Evolutionary conservation across 108 stramenopile genomes (phyloP).

Genomic region (Fistulifera pelliculosa): DNA sequence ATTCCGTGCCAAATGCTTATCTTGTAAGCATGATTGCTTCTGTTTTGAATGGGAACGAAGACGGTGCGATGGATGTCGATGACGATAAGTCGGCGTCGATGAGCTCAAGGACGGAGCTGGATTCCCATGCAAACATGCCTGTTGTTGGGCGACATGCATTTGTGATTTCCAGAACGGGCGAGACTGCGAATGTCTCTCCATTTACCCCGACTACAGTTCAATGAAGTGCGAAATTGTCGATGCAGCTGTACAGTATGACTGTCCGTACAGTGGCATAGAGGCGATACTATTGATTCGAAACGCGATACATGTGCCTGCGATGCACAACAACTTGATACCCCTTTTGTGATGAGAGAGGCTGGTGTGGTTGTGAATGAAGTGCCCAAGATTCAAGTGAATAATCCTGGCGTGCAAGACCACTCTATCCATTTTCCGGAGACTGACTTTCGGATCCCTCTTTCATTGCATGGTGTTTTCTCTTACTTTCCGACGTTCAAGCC

Average conservation of each 20-base stretch:
- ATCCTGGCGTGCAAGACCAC: conserved; percentile 5
- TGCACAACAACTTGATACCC: conserved; percentile 34
- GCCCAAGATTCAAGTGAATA: conserved; percentile 18
- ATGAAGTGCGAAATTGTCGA: conserved; percentile 16
- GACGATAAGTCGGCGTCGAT: neutral
- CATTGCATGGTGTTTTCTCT: conserved; percentile 16
- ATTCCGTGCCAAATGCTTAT: neutral
- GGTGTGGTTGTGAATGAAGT: conserved; percentile 18
- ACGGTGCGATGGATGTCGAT: neutral
- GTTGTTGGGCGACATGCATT: conserved; percentile 12
- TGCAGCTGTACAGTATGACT: conserved; percentile 13
- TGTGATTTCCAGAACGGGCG: conserved; percentile 7
- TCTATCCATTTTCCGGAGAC: conserved; percentile 3
- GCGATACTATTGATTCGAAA: conserved; percentile 18
- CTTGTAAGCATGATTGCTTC: conserved; percentile 2
- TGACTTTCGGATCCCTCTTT: conserved; percentile 13
- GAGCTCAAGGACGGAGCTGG: conserved; percentile 20
- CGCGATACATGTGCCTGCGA: conserved; percentile 24
- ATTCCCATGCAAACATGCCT: conserved; percentile 32
- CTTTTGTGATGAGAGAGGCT: conserved; percentile 23
- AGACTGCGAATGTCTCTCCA: conserved; percentile 5
- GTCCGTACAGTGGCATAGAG: conserved; percentile 3
- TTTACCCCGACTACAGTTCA: neutral
- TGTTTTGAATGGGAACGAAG: neutral
- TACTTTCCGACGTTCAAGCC: conserved; percentile 16